phyloP scores from a whole-genome alignment of 768 basidiomycete species.

The Auricularia sp. region DNA sequence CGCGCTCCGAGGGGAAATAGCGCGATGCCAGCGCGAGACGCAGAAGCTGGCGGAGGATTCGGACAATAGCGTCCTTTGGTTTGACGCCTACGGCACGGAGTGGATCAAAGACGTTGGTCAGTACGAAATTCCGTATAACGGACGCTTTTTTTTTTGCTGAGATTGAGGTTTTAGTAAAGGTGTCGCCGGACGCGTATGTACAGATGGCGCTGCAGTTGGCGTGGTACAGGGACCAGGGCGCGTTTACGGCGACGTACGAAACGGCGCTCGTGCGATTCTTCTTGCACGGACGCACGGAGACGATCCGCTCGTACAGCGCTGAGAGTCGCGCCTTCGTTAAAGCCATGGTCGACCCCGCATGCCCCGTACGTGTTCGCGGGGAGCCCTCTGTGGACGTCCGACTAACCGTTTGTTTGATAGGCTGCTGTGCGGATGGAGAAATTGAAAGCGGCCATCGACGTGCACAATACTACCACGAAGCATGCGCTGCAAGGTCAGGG shows the following conservation, averaged over 20 bases:
- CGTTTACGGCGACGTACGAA: slow-evolving; percentile 85
- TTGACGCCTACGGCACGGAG: slow-evolving; percentile 68
- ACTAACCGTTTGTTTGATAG: too few relatives aligned
- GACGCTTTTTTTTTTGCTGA: too few relatives aligned
- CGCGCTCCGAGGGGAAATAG: slow-evolving; percentile 34
- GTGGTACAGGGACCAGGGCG: slow-evolving; percentile 69
- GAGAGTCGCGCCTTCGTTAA: slow-evolving; percentile 73
- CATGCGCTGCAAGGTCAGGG: slow-evolving; percentile 74
- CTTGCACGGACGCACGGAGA: slow-evolving; percentile 81
- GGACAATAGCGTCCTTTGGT: slow-evolving; percentile 76
- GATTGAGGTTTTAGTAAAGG: slow-evolving; percentile 27
- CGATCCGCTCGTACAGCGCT: slow-evolving; percentile 61
- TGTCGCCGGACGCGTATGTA: slow-evolving; percentile 73
- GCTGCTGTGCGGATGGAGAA: slow-evolving; percentile 31
- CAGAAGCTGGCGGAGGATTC: slow-evolving; percentile 58
- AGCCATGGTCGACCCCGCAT: slow-evolving; percentile 49
- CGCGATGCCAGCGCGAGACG: slow-evolving; percentile 46
- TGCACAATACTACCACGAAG: slow-evolving; percentile 62
- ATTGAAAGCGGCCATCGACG: slow-evolving; percentile 56
- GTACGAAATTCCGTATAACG: too few relatives aligned
- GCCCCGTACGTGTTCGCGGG: slow-evolving; percentile 31
- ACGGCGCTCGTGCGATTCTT: slow-evolving; percentile 84
- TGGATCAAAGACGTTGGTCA: slow-evolving; percentile 77
- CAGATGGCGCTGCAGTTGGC: slow-evolving; percentile 90
- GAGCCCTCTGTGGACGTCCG: too few relatives aligned